A percentile compares a stretch with the other conserved stretches of the same genome.
Conservation (phyloP, 352 stramenopile species). For the Globisporangium yorkense region DNA sequence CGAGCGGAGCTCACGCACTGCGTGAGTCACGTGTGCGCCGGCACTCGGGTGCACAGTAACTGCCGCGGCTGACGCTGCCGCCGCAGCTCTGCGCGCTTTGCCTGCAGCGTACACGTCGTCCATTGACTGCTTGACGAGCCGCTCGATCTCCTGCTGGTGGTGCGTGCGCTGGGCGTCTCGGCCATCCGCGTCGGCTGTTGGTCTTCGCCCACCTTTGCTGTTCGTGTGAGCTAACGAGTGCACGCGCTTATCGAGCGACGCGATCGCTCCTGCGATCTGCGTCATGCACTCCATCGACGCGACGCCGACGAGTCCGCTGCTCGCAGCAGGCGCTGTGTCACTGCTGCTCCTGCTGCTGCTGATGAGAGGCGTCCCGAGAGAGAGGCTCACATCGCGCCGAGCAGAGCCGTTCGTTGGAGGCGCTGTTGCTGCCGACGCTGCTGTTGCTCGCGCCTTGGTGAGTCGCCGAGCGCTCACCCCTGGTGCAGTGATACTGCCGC, state of each 20-base stretch:
- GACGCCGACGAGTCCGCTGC: not conserved
- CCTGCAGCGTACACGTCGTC: slow-evolving; percentile 27
- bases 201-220: not conserved
- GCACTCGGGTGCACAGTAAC: slow-evolving; percentile 21
- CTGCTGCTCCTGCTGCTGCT: not conserved
- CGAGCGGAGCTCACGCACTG: slow-evolving; percentile 55
- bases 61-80: not conserved
- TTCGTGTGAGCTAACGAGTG: slow-evolving; percentile 6
- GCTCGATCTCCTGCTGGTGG: slow-evolving; percentile 39
- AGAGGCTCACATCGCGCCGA: slow-evolving; percentile 1
- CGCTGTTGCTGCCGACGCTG: not conserved
- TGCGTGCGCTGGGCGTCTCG: slow-evolving; percentile 7
- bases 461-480: not conserved
- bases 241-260: slow-evolving; percentile 20
- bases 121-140: slow-evolving; percentile 42
- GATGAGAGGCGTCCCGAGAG: not conserved
- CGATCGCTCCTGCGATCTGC: slow-evolving; percentile 20
- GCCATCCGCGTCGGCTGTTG: not conserved
- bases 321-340: not conserved
- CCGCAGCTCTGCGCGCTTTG: slow-evolving; percentile 6
- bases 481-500: not conserved
- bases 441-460: not conserved
- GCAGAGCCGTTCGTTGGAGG: not conserved
- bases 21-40: slow-evolving; percentile 47
- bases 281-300: slow-evolving; percentile 14